Conservation (phyloP, 1,284 basidiomycete genomes). For the Sanghuangporus sanghuang region DNA sequence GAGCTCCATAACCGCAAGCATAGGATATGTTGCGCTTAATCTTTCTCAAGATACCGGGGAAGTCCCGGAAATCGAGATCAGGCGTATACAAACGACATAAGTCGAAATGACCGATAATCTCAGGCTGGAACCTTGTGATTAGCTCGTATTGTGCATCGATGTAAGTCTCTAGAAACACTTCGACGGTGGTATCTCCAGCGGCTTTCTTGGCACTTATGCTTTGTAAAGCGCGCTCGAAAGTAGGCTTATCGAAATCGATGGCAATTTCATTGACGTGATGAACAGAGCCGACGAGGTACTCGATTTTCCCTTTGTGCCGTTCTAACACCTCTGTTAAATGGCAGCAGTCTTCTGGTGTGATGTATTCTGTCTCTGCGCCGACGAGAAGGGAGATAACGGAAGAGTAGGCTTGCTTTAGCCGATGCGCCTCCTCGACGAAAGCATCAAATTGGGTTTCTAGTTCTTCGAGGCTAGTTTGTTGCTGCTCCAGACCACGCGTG, state of each 20-base stretch:
- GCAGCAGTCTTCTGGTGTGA: constrained; percentile 64
- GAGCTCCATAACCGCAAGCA: constrained; percentile 79
- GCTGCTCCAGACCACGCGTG: constrained; percentile 30
- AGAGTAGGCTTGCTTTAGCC: constrained; percentile 58
- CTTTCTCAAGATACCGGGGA: constrained; percentile 57
- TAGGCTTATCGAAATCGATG: constrained; percentile 86
- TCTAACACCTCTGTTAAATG: constrained; percentile 47
- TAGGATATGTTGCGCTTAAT: constrained; percentile 74
- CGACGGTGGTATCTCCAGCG: constrained; percentile 17
- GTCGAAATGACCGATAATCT: constrained; percentile 93
- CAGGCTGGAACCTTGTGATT: constrained; percentile 69
- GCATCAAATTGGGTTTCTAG: constrained; percentile 57
- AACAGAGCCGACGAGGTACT: constrained; percentile 91
- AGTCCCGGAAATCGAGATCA: constrained; percentile 44
- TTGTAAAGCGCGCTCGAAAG: constrained; percentile 58
- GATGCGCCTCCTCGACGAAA: constrained; percentile 75
- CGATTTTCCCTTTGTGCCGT: constrained; percentile 48
- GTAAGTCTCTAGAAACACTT: constrained; percentile 63
- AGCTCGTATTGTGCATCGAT: constrained; percentile 80
- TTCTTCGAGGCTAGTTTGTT: constrained; percentile 38
- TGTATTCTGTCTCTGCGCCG: constrained; percentile 92
- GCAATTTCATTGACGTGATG: constrained; percentile 88
- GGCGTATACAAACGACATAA: constrained; percentile 81
- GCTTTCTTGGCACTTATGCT: constrained; percentile 31
- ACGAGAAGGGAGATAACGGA: constrained; percentile 74